Conservation (phyloP, 176 grass and related monocot genomes). For the Areca catechu region DNA sequence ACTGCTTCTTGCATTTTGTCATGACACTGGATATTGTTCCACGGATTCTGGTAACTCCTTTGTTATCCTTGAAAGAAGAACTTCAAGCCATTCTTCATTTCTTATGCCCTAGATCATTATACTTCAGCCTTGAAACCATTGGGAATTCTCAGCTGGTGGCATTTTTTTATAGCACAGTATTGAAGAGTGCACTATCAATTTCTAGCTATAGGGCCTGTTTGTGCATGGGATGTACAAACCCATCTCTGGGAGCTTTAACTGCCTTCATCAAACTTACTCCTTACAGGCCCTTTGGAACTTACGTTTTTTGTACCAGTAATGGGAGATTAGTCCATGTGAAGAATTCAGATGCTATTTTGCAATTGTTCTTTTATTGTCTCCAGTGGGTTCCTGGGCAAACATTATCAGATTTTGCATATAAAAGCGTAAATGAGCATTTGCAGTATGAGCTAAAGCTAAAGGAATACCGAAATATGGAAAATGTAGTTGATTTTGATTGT, state of each 20-base stretch:
- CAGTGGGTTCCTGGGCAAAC: slow-evolving; percentile 59
- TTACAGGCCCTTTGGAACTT: slow-evolving; percentile 77
- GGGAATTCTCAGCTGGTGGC: slow-evolving; percentile 35
- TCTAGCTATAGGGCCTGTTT: slow-evolving; percentile 74
- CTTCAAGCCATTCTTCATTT: slow-evolving; percentile 63
- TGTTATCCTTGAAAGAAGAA: slow-evolving; percentile 54
- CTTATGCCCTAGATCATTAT: slow-evolving; percentile 44
- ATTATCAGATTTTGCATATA: slow-evolving; percentile 45
- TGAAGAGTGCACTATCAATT: slow-evolving; percentile 68
- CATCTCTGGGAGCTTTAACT: slow-evolving; percentile 58
- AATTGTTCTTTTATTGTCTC: slow-evolving; percentile 80
- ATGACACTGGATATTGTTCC: slow-evolving; percentile 65
- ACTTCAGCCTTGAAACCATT: slow-evolving; percentile 31
- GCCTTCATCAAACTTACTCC: slow-evolving; percentile 81
- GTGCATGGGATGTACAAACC: slow-evolving; percentile 90
- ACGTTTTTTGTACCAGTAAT: slow-evolving; percentile 44
- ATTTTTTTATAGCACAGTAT: slow-evolving; percentile 51
- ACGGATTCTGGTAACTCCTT: slow-evolving; percentile 50
- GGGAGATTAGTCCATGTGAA: slow-evolving; percentile 44
- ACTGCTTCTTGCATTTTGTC: slow-evolving; percentile 80
- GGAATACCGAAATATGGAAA: slow-evolving; percentile 27
- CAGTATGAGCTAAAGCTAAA: slow-evolving; percentile 62
- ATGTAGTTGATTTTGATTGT: slow-evolving; percentile 45
- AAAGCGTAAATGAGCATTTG: slow-evolving; percentile 73
- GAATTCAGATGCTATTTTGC: slow-evolving; percentile 75